These are phyloP conservation scores for Cyathus striatus DNA, from an alignment of 768 basidiomycete genomes.

Conservation along the genomic window DNA sequence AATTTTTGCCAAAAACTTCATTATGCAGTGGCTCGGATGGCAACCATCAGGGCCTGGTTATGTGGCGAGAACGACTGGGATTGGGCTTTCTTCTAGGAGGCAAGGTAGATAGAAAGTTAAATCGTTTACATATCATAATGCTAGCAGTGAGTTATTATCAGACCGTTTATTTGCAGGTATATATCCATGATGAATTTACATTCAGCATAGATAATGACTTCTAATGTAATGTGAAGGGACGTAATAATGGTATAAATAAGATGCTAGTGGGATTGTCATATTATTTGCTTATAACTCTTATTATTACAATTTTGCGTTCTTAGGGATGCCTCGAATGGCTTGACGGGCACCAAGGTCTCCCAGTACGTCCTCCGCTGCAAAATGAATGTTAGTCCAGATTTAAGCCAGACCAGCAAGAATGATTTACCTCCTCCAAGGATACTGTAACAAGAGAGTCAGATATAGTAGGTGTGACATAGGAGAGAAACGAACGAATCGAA, in stretches of 20 bases:
- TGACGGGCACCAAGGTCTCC: constrained; percentile 81
- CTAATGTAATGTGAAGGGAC: background rate
- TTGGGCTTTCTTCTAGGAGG: constrained; percentile 14
- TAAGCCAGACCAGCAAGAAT: constrained; percentile 3
- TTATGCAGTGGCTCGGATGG: constrained; percentile 53
- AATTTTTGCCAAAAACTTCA: constrained; percentile 80
- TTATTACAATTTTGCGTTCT: constrained; percentile 55
- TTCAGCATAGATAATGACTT: background rate
- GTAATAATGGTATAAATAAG: background rate
- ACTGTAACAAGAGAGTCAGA: constrained; percentile 12
- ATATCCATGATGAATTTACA: background rate
- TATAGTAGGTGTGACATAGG: background rate
- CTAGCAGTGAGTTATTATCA: no score
- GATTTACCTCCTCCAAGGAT: constrained; percentile 61
- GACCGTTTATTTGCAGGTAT: no score
- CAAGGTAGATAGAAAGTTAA: no score
- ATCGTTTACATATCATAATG: no score
- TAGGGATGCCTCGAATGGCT: constrained; percentile 72
- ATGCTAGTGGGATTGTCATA: background rate
- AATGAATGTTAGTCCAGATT: constrained; percentile 5
- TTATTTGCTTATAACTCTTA: background rate
- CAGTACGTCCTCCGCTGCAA: constrained; percentile 68
- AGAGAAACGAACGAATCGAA: constrained; percentile 49
- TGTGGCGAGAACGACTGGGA: constrained; percentile 31
- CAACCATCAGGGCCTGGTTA: constrained; percentile 27